A percentile compares a stretch with the other conserved stretches of the same genome.
phyloP scores from a whole-genome alignment of 2,329 filamentous ascomycete genomes.

The Epichloe hybrida region DNA sequence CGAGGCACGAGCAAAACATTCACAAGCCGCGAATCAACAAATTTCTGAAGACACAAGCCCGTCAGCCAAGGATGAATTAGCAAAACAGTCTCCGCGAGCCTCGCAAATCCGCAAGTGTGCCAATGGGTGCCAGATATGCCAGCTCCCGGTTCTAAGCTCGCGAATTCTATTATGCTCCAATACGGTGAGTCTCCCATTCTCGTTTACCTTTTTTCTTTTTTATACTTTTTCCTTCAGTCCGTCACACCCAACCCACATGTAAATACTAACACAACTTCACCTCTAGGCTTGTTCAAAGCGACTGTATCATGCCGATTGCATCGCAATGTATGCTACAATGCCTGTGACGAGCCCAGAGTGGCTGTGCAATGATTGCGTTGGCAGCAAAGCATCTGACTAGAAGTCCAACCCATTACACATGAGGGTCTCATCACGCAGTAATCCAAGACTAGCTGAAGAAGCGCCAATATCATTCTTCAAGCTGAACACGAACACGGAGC shows the following conservation, averaged over 20 bases:
- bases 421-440: not conserved
- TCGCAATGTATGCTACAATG: constrained; percentile 21
- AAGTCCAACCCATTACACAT: not conserved
- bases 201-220: too few species aligned
- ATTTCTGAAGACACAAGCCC: not conserved
- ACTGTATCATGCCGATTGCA: constrained; percentile 36
- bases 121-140: constrained; percentile 34
- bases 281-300: constrained; percentile 27
- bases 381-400: constrained; percentile 13
- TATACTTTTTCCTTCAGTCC: not conserved
- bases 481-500: not conserved
- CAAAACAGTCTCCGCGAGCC: constrained; percentile 17
- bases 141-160: constrained; percentile 33
- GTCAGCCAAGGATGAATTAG: not conserved
- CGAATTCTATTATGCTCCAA: constrained; percentile 36
- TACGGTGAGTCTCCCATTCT: constrained; percentile 23
- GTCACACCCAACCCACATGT: not conserved
- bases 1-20: constrained; percentile 21
- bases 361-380: constrained; percentile 31
- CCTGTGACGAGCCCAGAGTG: constrained; percentile 24
- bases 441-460: not conserved
- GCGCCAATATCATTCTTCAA: not conserved
- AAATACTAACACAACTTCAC: not conserved
- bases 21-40: not conserved
- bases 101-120: constrained; percentile 27